phyloP scores from a whole-genome alignment of 768 basidiomycete genomes.

The Russula lepida region DNA sequence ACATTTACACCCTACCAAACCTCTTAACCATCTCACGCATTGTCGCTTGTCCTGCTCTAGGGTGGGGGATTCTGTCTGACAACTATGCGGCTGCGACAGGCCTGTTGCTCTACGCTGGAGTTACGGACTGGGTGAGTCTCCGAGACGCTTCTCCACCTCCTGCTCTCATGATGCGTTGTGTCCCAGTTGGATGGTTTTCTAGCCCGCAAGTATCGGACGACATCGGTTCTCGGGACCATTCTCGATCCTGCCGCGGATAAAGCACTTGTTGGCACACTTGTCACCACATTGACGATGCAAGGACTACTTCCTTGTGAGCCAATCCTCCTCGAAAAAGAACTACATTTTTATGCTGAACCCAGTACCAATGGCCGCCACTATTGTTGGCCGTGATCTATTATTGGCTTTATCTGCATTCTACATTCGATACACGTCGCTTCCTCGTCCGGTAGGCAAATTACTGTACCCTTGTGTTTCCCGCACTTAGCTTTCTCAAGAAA shows the following conservation, averaged over 20 bases:
- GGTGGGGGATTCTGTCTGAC: slow-evolving; percentile 77
- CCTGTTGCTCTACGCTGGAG: slow-evolving; percentile 82
- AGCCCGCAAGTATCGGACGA: slow-evolving; percentile 80
- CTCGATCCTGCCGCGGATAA: slow-evolving; percentile 98
- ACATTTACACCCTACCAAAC: slow-evolving; percentile 94
- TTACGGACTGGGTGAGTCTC: slow-evolving; percentile 69
- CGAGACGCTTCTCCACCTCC: neutral
- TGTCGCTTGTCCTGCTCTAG: slow-evolving; percentile 82
- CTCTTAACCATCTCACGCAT: slow-evolving; percentile 83
- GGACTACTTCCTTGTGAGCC: slow-evolving; percentile 71
- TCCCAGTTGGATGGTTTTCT: slow-evolving; percentile 85
- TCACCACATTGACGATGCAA: slow-evolving; percentile 75
- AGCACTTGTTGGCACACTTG: slow-evolving; percentile 87
- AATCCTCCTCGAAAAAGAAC: neutral
- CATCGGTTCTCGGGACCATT: slow-evolving; percentile 88
- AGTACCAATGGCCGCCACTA: slow-evolving; percentile 82
- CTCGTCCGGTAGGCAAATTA: slow-evolving; percentile 61
- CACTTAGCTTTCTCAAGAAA: slow-evolving; percentile 46
- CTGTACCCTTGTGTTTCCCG: neutral
- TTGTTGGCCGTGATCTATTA: slow-evolving; percentile 83
- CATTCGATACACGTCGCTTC: slow-evolving; percentile 85
- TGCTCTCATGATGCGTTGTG: neutral
- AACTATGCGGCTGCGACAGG: slow-evolving; percentile 76
- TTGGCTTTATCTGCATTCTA: slow-evolving; percentile 87
- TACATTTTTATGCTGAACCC: neutral